Evolutionary conservation across 345 rosid genomes (phyloP).

Genomic region (Eucalyptus pumila): DNA sequence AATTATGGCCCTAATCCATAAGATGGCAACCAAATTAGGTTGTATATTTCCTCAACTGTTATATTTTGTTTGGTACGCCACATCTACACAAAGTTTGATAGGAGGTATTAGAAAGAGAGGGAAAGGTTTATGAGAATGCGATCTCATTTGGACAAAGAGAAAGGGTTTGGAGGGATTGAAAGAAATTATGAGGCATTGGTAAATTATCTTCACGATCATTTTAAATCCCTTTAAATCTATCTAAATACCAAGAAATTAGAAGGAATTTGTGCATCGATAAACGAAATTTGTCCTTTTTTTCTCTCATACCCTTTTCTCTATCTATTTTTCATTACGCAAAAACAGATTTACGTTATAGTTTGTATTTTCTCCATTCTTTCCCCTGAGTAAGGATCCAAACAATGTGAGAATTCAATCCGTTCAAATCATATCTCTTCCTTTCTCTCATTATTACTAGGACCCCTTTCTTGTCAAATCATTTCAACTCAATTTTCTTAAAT

Average conservation of each 20-base stretch:
- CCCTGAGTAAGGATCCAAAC: not conserved
- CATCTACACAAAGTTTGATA: not conserved
- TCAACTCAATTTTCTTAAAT: not conserved
- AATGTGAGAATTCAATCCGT: not conserved
- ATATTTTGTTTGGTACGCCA: not conserved
- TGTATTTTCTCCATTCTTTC: not conserved
- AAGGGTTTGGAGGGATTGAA: not conserved
- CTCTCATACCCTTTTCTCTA: not conserved
- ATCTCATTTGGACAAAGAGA: not conserved
- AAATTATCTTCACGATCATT: not conserved
- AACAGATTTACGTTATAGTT: rapidly evolving
- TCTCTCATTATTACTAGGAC: not conserved
- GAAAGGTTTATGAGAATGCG: not conserved
- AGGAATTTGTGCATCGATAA: not conserved
- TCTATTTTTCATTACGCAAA: not conserved
- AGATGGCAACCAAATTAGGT: not conserved
- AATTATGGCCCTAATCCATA: not conserved
- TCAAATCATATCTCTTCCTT: not conserved
- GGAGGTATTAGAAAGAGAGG: not conserved
- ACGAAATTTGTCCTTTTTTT: not conserved
- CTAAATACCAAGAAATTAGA: not conserved
- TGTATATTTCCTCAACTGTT: not conserved
- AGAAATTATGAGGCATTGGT: not conserved
- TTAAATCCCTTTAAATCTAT: not conserved
- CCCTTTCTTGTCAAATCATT: not conserved